Conservation (phyloP, 1,139 yeast genomes). For the Blastobotrys petasosporus region DNA sequence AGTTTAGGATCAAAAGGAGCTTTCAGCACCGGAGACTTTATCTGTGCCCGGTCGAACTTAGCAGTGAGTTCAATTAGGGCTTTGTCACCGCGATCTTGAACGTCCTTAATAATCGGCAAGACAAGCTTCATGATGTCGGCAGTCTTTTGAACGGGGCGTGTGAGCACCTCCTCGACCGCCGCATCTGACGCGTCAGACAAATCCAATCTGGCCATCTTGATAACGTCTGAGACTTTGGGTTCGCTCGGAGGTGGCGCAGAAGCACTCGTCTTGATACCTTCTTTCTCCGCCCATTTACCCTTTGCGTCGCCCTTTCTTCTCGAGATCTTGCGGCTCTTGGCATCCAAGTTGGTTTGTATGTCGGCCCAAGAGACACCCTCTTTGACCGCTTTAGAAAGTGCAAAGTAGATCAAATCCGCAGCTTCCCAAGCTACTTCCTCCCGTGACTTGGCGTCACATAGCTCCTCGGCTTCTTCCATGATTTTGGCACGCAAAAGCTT, state of each 20-base stretch:
- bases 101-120: conserved; percentile 78
- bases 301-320: conserved; percentile 97
- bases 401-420: conserved; percentile 90
- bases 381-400: conserved; percentile 78
- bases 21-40: conserved; percentile 62
- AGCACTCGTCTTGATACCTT: conserved; percentile 7
- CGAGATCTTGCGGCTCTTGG: conserved; percentile 78
- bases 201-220: conserved; percentile 58
- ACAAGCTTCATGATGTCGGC: conserved; percentile 89
- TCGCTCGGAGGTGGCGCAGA: conserved; percentile 17
- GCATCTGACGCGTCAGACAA: conserved; percentile 41
- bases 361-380: conserved; percentile 74
- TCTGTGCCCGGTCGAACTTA: conserved; percentile 79
- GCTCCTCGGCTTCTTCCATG: conserved; percentile 93
- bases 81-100: conserved; percentile 70
- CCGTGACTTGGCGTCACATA: conserved; percentile 67
- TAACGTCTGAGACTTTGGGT: conserved; percentile 30
- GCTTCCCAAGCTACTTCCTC: conserved; percentile 94
- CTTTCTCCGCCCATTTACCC: conserved; percentile 49
- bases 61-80: conserved; percentile 83
- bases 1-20: conserved; percentile 83
- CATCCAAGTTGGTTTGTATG: conserved; percentile 75
- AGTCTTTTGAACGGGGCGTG: conserved; percentile 88
- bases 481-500: conserved; percentile 75
- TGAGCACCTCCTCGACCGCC: conserved; percentile 54